Percentiles rank a stretch among this genome's conserved stretches.
Conservation (phyloP, 768 basidiomycete genomes). For the Pholiota molesta region DNA sequence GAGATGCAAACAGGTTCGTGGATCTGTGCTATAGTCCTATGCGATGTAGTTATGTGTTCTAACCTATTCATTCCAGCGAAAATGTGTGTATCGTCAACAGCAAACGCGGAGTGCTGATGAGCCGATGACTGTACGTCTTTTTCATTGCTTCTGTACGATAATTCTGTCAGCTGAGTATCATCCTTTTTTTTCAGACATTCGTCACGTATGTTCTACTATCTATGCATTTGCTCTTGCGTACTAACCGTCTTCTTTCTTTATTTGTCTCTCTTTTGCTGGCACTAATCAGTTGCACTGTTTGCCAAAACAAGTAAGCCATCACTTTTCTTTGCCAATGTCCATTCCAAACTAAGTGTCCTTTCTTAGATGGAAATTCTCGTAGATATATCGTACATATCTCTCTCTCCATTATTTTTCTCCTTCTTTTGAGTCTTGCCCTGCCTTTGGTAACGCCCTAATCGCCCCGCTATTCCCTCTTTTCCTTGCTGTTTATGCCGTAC, state of each 20-base stretch:
- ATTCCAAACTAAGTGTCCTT: not conserved
- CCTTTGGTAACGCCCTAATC: not conserved
- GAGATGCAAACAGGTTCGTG: constrained; percentile 83
- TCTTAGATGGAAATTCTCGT: constrained; percentile 11
- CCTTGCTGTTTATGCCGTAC: not conserved
- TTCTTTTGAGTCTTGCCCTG: too few relatives aligned
- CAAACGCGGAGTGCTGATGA: constrained; percentile 98
- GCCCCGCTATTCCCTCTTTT: not conserved
- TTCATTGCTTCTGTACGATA: not conserved
- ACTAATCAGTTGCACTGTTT: constrained; percentile 4
- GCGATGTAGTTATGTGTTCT: not conserved
- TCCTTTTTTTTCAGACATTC: constrained; percentile 17
- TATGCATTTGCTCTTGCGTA: not conserved
- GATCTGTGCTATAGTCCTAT: not conserved
- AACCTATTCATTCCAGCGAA: constrained; percentile 49
- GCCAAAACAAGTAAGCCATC: constrained; percentile 7
- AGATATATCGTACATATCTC: not conserved
- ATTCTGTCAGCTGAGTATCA: not conserved
- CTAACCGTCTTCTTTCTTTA: not conserved
- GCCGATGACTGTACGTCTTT: constrained; percentile 76
- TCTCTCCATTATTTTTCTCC: not conserved
- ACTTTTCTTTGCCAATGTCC: not conserved
- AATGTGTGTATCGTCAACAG: constrained; percentile 92
- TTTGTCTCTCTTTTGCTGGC: not conserved
- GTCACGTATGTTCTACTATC: constrained; percentile 18